Base-by-base conservation (phyloP, 208 protist species). In the Acanthamoeba polyphaga region DNA sequence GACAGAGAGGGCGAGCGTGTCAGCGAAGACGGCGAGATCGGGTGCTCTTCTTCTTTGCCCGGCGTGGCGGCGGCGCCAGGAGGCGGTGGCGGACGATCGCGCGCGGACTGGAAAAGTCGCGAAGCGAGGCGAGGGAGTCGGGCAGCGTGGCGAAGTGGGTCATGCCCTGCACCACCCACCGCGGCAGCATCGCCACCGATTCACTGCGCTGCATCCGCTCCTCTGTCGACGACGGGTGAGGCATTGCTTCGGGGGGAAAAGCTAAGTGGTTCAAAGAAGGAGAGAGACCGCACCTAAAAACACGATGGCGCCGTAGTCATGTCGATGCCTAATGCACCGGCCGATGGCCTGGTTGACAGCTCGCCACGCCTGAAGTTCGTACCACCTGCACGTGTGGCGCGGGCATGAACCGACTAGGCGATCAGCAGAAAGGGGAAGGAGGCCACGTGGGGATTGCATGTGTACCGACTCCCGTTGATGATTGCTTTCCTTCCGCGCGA, bases 271-370 rank as follows among this genome's bases (percentile, higher is more conserved):
- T 58, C 19, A 24, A 12, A 3, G 55, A 60, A 22, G 4, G 51
- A 55, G 8, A 17, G 53, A 58, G 53, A 60, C 12, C 55, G 64
- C 68, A 95, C 92, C 93, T 1, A 95, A 96, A n/a, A 99, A 96
- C 8, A 99, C 94, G 80, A 99, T 98, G 64, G 98, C 98, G 55
- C 99, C 99, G 96, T 98, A 99, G 96, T 99, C 99, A 72, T 98
- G 95, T 94, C 98, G 98, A 96, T 99, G 99, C 2, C 99, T 98
- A 95, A 99, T 99, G 34, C 99, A 98, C 24, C 99, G 98, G 10
- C 99, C 99, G 58, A 99, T 96, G 82, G 99, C 99, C 97, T 99
- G 99, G 95, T 99, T 99, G 12, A 99, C 98, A 2, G 99, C 98
- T 10, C 99, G 98, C 97, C 98, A 98, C 32, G 99, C 97, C 68